Percentiles rank a stretch among this genome's conserved stretches.
Evolutionary conservation across 164 flowering plant species (phyloP).

Genomic region (Taxillus chinensis): DNA sequence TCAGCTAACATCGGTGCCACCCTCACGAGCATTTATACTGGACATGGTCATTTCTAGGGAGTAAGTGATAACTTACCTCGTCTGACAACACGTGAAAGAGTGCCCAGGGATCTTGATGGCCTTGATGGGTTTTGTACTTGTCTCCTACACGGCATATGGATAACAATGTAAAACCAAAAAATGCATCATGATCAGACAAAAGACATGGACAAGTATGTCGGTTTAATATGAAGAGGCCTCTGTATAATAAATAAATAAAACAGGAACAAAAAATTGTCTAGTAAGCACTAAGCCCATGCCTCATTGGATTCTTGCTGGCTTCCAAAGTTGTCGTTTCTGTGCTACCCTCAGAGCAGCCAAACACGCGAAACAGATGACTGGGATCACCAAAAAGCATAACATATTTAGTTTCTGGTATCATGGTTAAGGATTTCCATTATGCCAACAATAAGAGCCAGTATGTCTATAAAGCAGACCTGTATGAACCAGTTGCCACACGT

Average conservation of each 20-base stretch:
- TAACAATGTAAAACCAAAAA: background rate
- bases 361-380: background rate
- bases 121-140: background rate
- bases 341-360: background rate
- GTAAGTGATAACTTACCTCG: background rate
- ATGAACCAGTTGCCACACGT: slow-evolving; percentile 71
- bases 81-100: background rate
- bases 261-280: background rate
- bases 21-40: background rate
- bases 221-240: no score
- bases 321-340: background rate
- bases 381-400: background rate
- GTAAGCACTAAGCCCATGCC: background rate
- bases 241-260: background rate
- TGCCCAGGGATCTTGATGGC: slow-evolving; percentile 1
- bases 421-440: background rate
- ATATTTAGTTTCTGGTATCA: background rate
- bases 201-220: no score
- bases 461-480: slow-evolving; percentile 33
- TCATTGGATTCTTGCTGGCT: background rate
- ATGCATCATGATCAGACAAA: no score
- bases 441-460: no score
- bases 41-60: background rate
- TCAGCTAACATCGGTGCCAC: background rate
- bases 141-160: background rate